Evolutionary conservation across 2,329 filamentous ascomycete species (phyloP).

Genomic region (Trichophyton mentagrophytes): DNA sequence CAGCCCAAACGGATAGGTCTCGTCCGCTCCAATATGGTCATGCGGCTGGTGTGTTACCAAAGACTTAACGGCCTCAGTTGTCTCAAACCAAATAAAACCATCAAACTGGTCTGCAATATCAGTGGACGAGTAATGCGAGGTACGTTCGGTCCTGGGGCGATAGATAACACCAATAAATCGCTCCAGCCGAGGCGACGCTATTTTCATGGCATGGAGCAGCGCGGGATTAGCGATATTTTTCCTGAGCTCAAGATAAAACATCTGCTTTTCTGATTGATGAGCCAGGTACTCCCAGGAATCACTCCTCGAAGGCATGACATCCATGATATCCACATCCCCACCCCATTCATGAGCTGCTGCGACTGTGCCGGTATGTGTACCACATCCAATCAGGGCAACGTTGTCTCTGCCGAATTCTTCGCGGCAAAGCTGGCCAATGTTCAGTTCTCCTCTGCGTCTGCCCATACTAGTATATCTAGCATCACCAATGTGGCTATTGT

Average conservation of each 20-base stretch:
- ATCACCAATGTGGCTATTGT: conserved; percentile 43
- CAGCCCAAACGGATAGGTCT: conserved; percentile 43
- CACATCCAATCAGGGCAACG: conserved; percentile 36
- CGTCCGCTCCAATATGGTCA: conserved; percentile 31
- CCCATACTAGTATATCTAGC: conserved; percentile 42
- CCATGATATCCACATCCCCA: conserved; percentile 39
- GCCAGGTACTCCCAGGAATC: conserved; percentile 40
- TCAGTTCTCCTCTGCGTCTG: conserved; percentile 33
- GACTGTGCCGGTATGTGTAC: conserved; percentile 40
- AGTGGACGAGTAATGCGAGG: conserved; percentile 39
- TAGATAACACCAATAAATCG: conserved; percentile 45
- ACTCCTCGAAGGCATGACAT: conserved; percentile 33
- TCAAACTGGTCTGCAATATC: conserved; percentile 39
- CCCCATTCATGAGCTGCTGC: conserved; percentile 42
- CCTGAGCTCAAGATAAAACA: conserved; percentile 38
- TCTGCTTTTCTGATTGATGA: conserved; percentile 34
- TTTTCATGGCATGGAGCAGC: conserved; percentile 26
- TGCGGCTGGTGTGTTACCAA: conserved; percentile 36
- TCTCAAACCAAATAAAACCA: conserved; percentile 40
- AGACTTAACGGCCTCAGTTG: conserved; percentile 33
- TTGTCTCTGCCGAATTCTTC: conserved; percentile 31
- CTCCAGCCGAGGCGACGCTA: conserved; percentile 30
- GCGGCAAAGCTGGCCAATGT: conserved; percentile 43
- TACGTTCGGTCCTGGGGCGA: conserved; percentile 36
- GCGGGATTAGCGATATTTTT: conserved; percentile 23